Conservation (phyloP, 2,329 filamentous ascomycete species). For the Graphiopsis chlorocephala region DNA sequence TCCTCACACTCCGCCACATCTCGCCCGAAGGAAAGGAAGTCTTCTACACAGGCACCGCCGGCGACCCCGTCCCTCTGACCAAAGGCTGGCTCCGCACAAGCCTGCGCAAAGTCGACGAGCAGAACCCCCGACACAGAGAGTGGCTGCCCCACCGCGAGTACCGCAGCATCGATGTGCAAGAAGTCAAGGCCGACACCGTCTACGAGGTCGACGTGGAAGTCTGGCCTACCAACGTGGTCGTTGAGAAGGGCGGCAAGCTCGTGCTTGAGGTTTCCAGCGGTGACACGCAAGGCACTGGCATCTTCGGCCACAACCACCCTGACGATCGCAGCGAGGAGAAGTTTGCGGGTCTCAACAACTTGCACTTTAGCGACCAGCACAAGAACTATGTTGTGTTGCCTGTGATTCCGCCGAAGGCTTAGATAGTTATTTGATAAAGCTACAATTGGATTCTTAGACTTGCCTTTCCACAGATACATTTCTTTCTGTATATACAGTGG, state of each 20-base stretch:
- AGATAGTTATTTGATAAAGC: background rate
- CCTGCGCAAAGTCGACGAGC: constrained; percentile 53
- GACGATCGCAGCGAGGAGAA: constrained; percentile 47
- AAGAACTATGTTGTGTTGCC: constrained; percentile 55
- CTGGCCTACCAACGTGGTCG: constrained; percentile 63
- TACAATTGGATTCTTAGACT: background rate
- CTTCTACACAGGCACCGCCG: constrained; percentile 63
- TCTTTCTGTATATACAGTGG: too few species aligned
- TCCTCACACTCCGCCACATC: constrained; percentile 60
- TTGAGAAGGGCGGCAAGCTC: constrained; percentile 51
- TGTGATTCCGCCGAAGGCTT: constrained; percentile 46
- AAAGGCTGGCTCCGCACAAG: constrained; percentile 64
- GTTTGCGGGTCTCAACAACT: constrained; percentile 51
- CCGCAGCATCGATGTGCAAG: constrained; percentile 53
- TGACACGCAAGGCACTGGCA: constrained; percentile 59
- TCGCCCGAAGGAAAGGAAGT: constrained; percentile 55
- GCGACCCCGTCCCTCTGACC: constrained; percentile 60
- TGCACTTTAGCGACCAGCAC: constrained; percentile 51
- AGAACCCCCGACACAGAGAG: constrained; percentile 51
- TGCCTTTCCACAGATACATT: too few species aligned
- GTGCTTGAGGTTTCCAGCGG: constrained; percentile 56
- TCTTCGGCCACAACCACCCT: constrained; percentile 54
- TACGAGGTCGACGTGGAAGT: constrained; percentile 62
- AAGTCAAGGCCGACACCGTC: constrained; percentile 54
- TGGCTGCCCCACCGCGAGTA: constrained; percentile 61